Base-by-base conservation (phyloP, 2,329 filamentous ascomycete genomes). In the Dactylellina haptotyla region DNA sequence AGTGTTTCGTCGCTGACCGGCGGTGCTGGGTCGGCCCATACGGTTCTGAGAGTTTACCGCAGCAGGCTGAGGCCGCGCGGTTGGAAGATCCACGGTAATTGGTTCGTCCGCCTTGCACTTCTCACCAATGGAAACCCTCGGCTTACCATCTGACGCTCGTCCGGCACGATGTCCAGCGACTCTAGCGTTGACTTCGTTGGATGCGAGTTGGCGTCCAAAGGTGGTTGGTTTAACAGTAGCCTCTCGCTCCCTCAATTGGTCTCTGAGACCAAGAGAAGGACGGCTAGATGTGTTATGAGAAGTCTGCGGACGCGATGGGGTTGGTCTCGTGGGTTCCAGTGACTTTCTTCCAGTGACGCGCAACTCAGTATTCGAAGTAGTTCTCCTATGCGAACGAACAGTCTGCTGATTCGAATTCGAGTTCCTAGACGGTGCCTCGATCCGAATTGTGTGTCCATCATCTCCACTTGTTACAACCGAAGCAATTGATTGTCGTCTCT, bases 131-230 rank as follows among this genome's bases (percentile, higher is more conserved):
- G 12, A 1, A 5, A 18, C 3, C 20, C 41, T 62, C 18, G 37
- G 18, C 25, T 48, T 39, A 30, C 10, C n/a, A 18, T 63, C 66
- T 12, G 10, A 41, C 20, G 16, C 25, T 12, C 50, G 57, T 14
- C 50, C 66, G 3, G 28, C 46, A 39, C 37, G 62, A 32, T 63
- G 58, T n/a, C 66, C 66, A 25, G 66, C 66, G 16, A 71, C 66
- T 37, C 66, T 71, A 53, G 66, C 57, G 32, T 71, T 71, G 46
- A 71, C 66, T 12, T 71, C 66, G 14, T 57, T 54, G 18, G 66
- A 63, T 16, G 50, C 66, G 26, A 71, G 57, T n/a, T 45, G 66
- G 37, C 66, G 66, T 2, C 66, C 66, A 51, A 71, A 71, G 14
- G 57, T 51, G 18, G 58, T 48, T 4, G 58, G 39, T 25, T 58